A percentile compares a stretch with the other conserved stretches of the same genome.
phyloP scores from a whole-genome alignment of 192 early-diverging fungal genomes.

The Coemansia sp. region DNA sequence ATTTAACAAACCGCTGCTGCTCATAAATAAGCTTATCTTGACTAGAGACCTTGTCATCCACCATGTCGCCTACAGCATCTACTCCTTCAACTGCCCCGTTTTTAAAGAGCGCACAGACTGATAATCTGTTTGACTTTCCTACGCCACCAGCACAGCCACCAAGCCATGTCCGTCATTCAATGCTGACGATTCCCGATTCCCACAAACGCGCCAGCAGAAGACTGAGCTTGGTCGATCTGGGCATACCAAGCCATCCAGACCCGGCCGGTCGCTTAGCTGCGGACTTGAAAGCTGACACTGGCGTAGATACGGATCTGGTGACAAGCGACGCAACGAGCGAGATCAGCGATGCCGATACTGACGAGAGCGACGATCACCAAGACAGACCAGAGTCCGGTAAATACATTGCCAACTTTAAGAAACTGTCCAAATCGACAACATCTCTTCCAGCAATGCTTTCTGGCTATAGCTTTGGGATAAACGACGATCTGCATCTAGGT shows the following conservation, averaged over 20 bases:
- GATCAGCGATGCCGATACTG: too few relatives aligned
- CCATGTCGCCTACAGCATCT: conserved; percentile 2
- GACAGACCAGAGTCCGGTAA: background rate
- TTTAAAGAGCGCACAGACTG: background rate
- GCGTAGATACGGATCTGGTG: background rate
- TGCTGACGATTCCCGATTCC: background rate
- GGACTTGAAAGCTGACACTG: too few relatives aligned
- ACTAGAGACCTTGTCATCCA: background rate
- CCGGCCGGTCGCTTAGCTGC: background rate
- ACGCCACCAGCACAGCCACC: conserved; percentile 24
- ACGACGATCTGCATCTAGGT: background rate
- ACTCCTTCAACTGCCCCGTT: background rate
- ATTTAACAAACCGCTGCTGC: too few relatives aligned
- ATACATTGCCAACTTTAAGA: conserved; percentile 16
- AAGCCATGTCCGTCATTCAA: background rate
- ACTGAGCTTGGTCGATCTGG: background rate
- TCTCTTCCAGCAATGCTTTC: conserved; percentile 27
- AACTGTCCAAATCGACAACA: conserved; percentile 39
- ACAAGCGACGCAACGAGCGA: background rate
- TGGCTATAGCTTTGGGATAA: background rate
- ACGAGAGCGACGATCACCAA: background rate
- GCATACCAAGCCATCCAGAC: background rate
- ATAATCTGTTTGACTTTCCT: conserved; percentile 38
- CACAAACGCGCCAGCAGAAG: conserved; percentile 7
- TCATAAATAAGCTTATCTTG: too few relatives aligned